These are phyloP conservation scores for Heritiera fomes DNA, from an alignment of 345 rosid species.

Conservation along the genomic window DNA sequence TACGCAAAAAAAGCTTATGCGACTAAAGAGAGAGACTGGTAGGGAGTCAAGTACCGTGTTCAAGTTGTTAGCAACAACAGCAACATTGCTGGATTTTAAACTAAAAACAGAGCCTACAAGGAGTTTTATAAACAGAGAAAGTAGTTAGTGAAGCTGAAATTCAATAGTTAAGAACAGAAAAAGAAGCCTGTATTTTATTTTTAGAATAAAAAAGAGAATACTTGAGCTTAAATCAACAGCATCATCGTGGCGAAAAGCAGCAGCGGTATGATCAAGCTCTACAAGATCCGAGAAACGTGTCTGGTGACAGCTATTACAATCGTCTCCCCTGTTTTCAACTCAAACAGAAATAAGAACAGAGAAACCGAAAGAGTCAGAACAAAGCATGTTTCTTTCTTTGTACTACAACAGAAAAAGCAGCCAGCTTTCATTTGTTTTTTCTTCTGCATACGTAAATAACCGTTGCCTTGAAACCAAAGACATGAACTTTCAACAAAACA, in stretches of 20 bases:
- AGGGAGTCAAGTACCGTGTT: conserved; percentile 54
- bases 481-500: conserved; percentile 8
- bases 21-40: conserved; percentile 17
- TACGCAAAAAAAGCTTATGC: neutral
- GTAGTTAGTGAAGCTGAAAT: neutral
- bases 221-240: conserved; percentile 80
- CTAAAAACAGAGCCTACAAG: conserved; percentile 53
- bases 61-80: conserved; percentile 53
- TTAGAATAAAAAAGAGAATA: conserved; percentile 22
- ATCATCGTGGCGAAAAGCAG: conserved; percentile 60
- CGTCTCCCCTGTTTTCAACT: conserved; percentile 39
- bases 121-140: neutral
- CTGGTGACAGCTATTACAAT: conserved; percentile 39
- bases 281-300: conserved; percentile 57
- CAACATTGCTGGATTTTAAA: conserved; percentile 51
- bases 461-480: conserved; percentile 1
- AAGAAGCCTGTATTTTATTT: too few relatives aligned
- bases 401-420: conserved; percentile 2
- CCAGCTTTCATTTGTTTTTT: conserved; percentile 4
- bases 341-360: neutral
- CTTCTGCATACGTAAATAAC: neutral
- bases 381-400: neutral
- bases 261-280: conserved; percentile 67
- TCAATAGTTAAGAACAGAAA: neutral
- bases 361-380: conserved; percentile 9